Base-by-base conservation (phyloP, 768 basidiomycete species). In the Boletus eberwhitei region DNA sequence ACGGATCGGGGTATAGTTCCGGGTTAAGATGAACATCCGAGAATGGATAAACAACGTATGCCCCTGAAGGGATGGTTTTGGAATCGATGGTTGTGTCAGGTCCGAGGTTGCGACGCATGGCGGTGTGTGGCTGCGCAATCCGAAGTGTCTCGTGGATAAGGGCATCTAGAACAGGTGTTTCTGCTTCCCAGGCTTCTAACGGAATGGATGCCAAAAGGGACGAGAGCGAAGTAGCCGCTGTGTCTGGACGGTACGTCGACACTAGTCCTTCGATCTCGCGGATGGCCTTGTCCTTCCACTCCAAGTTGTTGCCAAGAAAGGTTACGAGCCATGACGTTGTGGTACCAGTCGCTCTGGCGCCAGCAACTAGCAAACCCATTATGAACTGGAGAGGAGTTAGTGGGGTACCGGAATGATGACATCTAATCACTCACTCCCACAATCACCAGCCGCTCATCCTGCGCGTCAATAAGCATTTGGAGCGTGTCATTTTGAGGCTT, bases 241-340 rank as follows among this genome's bases (percentile, higher is more conserved):
- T 60, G n/a, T 69, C 55, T 16, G 68, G 56, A 22, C 73, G 58
- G 63, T 81, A 74, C n/a, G 62, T 64, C 31, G 71, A 73, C 34
- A 88, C 69, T 31, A 90, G 75, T 12, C 69, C 70, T 62, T 83
- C 78, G 37, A 88, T 73, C 72, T 91, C 88, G 16, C 72, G 65
- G 26, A 71, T 74, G n/a, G 82, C 87, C 68, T 79, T 84, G 44
- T 72, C 69, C 42, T 81, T 76, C 86, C 87, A 90, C 59, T 84
- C 81, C 37, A 75, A 72, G 61, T 88, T 79, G 35, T 81, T 81
- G 21, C 85, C 86, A 38, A 91, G 78, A 69, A 82, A 91, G 32
- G 84, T 86, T 54, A 87, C 72, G 48, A 90, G 69, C 88, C 88
- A 91, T 31, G 84, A 87, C 37, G 87, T 88, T 77, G 87, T 86